phyloP scores from a whole-genome alignment of 495 filamentous ascomycete species.

The Xylaria venustula region DNA sequence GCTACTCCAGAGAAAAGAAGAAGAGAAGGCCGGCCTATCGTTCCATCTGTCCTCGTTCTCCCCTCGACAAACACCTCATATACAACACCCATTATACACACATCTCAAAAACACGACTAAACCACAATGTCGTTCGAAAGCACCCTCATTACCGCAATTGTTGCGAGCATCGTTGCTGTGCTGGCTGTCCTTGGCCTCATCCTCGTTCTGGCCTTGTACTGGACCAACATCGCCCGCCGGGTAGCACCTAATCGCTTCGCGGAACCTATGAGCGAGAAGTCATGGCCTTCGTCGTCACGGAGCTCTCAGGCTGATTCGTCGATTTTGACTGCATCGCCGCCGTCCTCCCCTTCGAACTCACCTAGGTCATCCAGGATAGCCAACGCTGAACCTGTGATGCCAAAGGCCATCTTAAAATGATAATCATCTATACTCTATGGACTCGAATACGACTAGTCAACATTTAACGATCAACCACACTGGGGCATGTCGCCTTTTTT shows the following conservation, averaged over 20 bases:
- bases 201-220: slow-evolving; percentile 27
- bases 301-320: slow-evolving; percentile 12
- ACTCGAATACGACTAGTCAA: not conserved
- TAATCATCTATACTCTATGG: not conserved
- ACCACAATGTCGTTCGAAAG: slow-evolving; percentile 24
- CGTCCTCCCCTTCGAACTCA: slow-evolving; percentile 11
- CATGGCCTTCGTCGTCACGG: slow-evolving; percentile 26
- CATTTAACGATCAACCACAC: not conserved
- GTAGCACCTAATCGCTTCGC: slow-evolving; percentile 18
- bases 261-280: slow-evolving; percentile 18
- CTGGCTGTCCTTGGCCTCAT: slow-evolving; percentile 12
- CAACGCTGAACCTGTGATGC: slow-evolving; percentile 11
- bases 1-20: not conserved
- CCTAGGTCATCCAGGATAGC: slow-evolving; percentile 22
- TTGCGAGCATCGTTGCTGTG: slow-evolving; percentile 19
- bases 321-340: not conserved
- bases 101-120: not conserved
- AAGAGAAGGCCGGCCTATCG: not conserved
- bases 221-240: slow-evolving; percentile 23
- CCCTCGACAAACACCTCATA: not conserved
- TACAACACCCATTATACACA: not conserved
- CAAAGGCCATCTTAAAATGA: slow-evolving; percentile 4
- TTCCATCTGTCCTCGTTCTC: not conserved
- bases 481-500: not conserved
- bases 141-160: slow-evolving; percentile 25